These are phyloP conservation scores for Diplocarpon rosae DNA, from an alignment of 2,329 filamentous ascomycete genomes.

Conservation along the genomic window DNA sequence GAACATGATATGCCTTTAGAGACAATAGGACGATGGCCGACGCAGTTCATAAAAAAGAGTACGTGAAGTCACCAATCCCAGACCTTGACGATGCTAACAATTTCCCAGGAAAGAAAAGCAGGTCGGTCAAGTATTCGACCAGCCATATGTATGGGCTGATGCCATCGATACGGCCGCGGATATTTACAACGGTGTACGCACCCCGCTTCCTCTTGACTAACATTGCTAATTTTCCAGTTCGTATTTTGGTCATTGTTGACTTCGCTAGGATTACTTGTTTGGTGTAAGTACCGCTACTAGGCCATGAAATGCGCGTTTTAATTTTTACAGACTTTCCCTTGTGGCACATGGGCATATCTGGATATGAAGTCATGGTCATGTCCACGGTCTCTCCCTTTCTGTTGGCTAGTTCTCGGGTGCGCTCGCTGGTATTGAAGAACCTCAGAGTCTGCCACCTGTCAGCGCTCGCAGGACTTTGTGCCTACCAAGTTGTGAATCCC, in stretches of 20 bases:
- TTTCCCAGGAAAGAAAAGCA: slow-evolving; percentile 60
- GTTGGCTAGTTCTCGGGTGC: slow-evolving; percentile 59
- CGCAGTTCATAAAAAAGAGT: slow-evolving; percentile 60
- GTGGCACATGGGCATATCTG: slow-evolving; percentile 98
- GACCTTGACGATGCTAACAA: slow-evolving; percentile 23
- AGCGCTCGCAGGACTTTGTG: slow-evolving; percentile 66
- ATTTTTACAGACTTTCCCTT: slow-evolving; percentile 67
- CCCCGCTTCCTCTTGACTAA: slow-evolving; percentile 12
- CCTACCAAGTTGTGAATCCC: slow-evolving; percentile 66
- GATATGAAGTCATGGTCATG: slow-evolving; percentile 86
- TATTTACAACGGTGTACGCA: slow-evolving; percentile 76
- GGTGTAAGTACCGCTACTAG: slow-evolving; percentile 59
- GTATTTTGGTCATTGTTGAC: slow-evolving; percentile 95
- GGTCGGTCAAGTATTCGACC: slow-evolving; percentile 56
- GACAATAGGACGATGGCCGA: slow-evolving; percentile 35
- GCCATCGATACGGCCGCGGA: slow-evolving; percentile 75
- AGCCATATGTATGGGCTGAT: slow-evolving; percentile 62
- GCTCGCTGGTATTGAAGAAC: slow-evolving; percentile 57
- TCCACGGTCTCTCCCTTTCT: slow-evolving; percentile 70
- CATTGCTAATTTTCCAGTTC: slow-evolving; percentile 42
- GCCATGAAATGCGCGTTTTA: slow-evolving; percentile 3
- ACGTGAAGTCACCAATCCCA: slow-evolving; percentile 31
- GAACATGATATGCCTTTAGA: slow-evolving; percentile 28
- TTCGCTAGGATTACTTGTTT: slow-evolving; percentile 76
- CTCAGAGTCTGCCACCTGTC: slow-evolving; percentile 62